Conservation (phyloP, 2,329 filamentous ascomycete genomes). For the Penicillium sp. region DNA sequence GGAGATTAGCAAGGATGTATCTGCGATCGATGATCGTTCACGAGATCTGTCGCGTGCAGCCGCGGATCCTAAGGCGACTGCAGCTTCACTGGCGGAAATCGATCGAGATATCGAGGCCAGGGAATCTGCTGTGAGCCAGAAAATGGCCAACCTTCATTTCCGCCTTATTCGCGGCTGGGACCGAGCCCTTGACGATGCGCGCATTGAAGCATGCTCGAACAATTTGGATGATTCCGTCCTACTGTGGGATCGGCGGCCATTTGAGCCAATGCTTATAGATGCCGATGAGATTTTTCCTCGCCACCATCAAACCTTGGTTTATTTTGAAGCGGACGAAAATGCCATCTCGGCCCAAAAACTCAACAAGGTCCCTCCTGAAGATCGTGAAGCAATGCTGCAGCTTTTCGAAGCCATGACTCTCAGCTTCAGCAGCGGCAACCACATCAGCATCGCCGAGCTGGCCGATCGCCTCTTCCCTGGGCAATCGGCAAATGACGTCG, state of each 20-base stretch:
- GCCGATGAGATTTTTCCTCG: conserved; percentile 67
- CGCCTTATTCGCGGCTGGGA: conserved; percentile 34
- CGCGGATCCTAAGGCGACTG: conserved; percentile 22
- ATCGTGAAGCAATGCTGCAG: conserved; percentile 19
- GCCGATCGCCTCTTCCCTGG: conserved; percentile 31
- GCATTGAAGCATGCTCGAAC: conserved; percentile 33
- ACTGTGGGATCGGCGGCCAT: conserved; percentile 67
- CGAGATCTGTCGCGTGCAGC: conserved; percentile 25
- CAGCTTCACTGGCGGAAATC: conserved; percentile 21
- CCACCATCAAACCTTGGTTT: conserved; percentile 33
- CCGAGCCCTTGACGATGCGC: conserved; percentile 54
- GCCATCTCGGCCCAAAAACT: conserved; percentile 23
- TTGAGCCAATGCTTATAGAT: conserved; percentile 65
- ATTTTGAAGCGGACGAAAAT: conserved; percentile 35
- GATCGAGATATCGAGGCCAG: conserved; percentile 21
- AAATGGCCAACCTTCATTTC: conserved; percentile 23
- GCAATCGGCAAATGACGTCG: conserved; percentile 30
- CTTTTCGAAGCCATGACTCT: conserved; percentile 28
- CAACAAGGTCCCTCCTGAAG: conserved; percentile 10
- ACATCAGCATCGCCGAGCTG: conserved; percentile 29
- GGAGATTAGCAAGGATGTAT: conserved; percentile 15
- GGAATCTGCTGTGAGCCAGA: conserved; percentile 6
- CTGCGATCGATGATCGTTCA: conserved; percentile 31
- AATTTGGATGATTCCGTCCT: conserved; percentile 54
- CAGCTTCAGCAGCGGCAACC: conserved; percentile 26